phyloP scores from a whole-genome alignment of 2,329 filamentous ascomycete species.

The Drechslerella dactyloides region DNA sequence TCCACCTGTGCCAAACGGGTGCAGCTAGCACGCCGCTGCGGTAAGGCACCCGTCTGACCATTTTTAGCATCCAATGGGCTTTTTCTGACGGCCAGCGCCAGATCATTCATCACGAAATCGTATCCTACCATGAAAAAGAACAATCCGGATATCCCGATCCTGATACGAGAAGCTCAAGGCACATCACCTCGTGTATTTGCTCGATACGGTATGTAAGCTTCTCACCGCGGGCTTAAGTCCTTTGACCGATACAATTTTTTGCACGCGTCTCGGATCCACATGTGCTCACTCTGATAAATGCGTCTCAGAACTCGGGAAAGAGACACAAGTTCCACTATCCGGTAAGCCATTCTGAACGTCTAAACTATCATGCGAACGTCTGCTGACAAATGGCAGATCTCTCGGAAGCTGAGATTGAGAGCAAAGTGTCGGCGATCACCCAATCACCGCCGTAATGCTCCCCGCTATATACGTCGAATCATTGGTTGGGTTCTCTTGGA shows the following conservation, averaged over 20 bases:
- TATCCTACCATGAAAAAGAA: constrained; percentile 99
- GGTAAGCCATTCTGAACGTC: constrained; percentile 10
- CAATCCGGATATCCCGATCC: constrained; percentile 90
- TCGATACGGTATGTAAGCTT: constrained; percentile 75
- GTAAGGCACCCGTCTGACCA: constrained; percentile 61
- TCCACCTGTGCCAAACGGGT: constrained; percentile 94
- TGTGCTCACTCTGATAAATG: not conserved
- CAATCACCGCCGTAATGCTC: constrained; percentile 15
- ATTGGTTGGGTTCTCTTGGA: not conserved
- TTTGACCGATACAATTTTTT: too few species aligned
- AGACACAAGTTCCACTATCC: constrained; percentile 68
- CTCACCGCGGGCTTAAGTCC: too few species aligned
- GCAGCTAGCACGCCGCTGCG: constrained; percentile 87
- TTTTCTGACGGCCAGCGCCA: constrained; percentile 57
- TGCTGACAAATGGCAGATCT: constrained; percentile 66
- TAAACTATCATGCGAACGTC: constrained; percentile 45
- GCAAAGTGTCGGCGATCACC: constrained; percentile 69
- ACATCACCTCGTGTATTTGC: constrained; percentile 86
- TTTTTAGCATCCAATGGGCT: constrained; percentile 43
- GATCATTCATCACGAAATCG: constrained; percentile 84
- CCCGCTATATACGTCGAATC: not conserved
- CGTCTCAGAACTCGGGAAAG: constrained; percentile 68
- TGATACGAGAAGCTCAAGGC: constrained; percentile 89
- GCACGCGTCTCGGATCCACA: too few species aligned
- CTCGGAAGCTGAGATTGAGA: constrained; percentile 74